Evolutionary conservation across 1,284 basidiomycete species (phyloP), one percentile per base, ranked within the genome.

Genomic region (Mycena sp.): DNA sequence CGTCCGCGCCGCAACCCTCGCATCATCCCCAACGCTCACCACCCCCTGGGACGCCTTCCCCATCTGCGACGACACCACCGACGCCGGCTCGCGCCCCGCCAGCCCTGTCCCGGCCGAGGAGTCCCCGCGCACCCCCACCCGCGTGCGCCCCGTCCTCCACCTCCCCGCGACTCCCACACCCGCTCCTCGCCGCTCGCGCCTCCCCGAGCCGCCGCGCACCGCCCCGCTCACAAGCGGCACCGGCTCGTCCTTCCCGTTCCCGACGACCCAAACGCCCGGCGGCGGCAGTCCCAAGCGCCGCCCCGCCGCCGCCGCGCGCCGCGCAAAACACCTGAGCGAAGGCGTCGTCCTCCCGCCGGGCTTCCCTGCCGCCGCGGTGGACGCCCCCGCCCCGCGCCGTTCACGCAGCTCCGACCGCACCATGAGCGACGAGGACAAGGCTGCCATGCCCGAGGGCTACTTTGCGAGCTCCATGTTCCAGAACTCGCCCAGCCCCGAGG

Each of bases 381-480:
- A 26, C 32, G 16, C 16, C n/a, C 37, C 26, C 21, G 51, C 37
- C 23, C 40, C 67, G 71, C 5, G 50, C 70, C 35, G 38, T 68
- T 26, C 71, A 73, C 74, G 65, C 55, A 78, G 74, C 71, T n/a
- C n/a, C n/a, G 72, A 23, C 44, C 71, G 58, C 57, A 69, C 60
- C 26, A 75, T 69, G 67, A 69, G 55, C 64, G 59, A 75, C 9
- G 71, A 73, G 3, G 69, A 71, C 49, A 73, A 73, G 51, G 73
- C 74, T 61, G 74, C 71, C 26, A 12, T 40, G 35, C 40, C 45
- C 12, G 75, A 76, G 35, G 84, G 82, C 9, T 90, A 85, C 72
- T 92, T 89, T 73, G 90, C 90, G 67, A 91, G 88, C 70, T 91
- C 90, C 38, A 81, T 83, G 70, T 92, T 91, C 85, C 90, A 92